Conservation (phyloP, 805 yeast species). For the Metschnikowia shivogae region DNA sequence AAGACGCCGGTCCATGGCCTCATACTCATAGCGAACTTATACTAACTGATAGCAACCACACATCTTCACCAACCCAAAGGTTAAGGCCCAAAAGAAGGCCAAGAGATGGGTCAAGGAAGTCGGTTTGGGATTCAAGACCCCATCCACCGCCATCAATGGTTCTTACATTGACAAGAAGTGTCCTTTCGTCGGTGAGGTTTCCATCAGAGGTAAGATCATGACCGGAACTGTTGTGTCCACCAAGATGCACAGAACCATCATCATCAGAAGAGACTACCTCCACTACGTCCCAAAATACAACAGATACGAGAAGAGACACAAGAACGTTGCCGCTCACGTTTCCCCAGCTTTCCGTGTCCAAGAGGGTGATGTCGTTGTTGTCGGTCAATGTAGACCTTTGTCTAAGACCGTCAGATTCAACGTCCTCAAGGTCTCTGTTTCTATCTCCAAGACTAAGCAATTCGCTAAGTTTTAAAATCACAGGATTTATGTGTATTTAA, state of each 20-base stretch:
- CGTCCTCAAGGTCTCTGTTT: conserved; percentile 92
- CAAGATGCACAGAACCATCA: conserved; percentile 99
- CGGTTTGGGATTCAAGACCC: conserved; percentile 99
- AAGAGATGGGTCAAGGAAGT: conserved; percentile 99
- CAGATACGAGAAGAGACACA: conserved; percentile 99
- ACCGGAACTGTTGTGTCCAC: conserved; percentile 99
- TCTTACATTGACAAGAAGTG: conserved; percentile 99
- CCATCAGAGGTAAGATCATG: conserved; percentile 99
- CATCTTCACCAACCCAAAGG: conserved; percentile 99
- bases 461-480: conserved; percentile 86
- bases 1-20: no score
- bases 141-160: conserved; percentile 97
- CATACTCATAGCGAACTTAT: conserved; percentile 9
- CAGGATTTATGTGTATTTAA: conserved; percentile 16
- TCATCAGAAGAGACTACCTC: conserved; percentile 99
- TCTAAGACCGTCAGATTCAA: conserved; percentile 99
- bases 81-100: conserved; percentile 96
- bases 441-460: conserved; percentile 87
- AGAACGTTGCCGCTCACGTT: conserved; percentile 99
- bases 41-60: conserved; percentile 90
- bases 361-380: conserved; percentile 98
- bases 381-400: conserved; percentile 99
- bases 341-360: conserved; percentile 99
- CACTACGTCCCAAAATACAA: conserved; percentile 99
- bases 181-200: conserved; percentile 95